These are phyloP conservation scores for Salix dunnii DNA, from an alignment of 345 rosid genomes.

Conservation along the genomic window DNA sequence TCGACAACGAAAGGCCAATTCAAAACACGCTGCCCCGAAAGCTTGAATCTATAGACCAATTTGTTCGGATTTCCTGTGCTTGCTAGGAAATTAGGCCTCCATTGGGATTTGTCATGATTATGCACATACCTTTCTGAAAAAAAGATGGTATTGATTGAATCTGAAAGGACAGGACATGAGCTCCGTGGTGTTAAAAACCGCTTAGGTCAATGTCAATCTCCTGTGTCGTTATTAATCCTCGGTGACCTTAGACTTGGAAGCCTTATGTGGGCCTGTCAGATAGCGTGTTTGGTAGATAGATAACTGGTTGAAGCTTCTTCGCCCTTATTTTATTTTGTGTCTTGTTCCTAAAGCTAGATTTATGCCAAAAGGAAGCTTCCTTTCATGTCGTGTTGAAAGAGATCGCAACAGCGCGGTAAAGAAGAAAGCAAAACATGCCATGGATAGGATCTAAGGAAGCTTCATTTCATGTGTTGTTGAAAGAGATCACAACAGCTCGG, in stretches of 20 bases:
- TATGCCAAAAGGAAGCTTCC: background rate
- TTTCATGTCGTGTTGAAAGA: background rate
- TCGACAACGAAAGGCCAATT: background rate
- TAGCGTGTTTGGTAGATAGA: background rate
- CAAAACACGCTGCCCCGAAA: background rate
- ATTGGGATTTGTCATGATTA: background rate
- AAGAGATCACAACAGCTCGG: background rate
- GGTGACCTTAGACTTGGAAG: background rate
- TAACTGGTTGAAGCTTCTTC: background rate
- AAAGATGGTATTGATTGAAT: background rate
- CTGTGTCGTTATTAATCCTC: too few species aligned
- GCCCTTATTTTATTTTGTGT: background rate
- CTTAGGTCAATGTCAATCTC: background rate
- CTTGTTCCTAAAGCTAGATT: background rate
- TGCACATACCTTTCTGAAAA: background rate
- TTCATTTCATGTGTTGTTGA: background rate
- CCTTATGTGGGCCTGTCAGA: background rate
- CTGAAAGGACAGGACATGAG: background rate
- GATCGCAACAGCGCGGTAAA: background rate
- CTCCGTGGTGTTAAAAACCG: background rate
- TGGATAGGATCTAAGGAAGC: constrained; percentile 18
- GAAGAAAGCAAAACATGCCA: background rate
- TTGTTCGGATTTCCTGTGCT: background rate
- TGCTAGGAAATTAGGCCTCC: background rate
- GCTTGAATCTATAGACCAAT: background rate